These are phyloP conservation scores for Ensete ventricosum DNA, from an alignment of 176 grass and related monocot species.

Conservation along the genomic window DNA sequence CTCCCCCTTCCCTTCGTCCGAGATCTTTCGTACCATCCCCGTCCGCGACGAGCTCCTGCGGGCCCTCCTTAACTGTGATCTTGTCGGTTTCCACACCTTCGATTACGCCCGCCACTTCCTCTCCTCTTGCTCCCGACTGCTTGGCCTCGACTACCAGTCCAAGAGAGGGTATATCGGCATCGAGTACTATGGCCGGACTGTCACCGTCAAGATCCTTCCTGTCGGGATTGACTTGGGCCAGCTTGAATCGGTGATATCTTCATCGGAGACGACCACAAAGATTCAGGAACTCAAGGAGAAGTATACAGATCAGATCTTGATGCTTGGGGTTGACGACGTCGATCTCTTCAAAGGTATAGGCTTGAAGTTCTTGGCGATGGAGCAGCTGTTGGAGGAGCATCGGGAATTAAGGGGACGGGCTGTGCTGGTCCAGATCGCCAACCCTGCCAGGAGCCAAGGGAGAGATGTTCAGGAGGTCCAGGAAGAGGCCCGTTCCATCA, in stretches of 20 bases:
- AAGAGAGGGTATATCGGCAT: constrained; percentile 92
- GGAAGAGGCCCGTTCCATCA: constrained; percentile 55
- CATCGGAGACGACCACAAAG: constrained; percentile 40
- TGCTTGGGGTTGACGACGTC: constrained; percentile 84
- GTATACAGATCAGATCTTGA: constrained; percentile 55
- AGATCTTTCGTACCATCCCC: constrained; percentile 90
- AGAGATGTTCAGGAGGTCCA: constrained; percentile 80
- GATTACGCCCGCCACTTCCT: constrained; percentile 95
- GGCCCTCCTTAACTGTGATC: constrained; percentile 82
- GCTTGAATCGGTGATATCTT: constrained; percentile 55
- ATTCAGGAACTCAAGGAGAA: constrained; percentile 34
- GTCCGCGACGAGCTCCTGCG: constrained; percentile 82
- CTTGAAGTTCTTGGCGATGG: constrained; percentile 88
- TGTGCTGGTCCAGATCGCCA: constrained; percentile 79
- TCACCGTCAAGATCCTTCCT: constrained; percentile 88
- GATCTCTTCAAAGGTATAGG: constrained; percentile 94
- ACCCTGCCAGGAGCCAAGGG: constrained; percentile 77
- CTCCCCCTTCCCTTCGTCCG: constrained; percentile 86
- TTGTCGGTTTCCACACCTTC: constrained; percentile 96
- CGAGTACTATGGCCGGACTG: constrained; percentile 89
- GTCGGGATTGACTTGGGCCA: constrained; percentile 86
- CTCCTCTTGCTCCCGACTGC: constrained; percentile 63
- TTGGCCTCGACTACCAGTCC: constrained; percentile 75
- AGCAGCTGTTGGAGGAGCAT: constrained; percentile 64
- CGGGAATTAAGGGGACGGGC: constrained; percentile 44